Evolutionary conservation across 768 basidiomycete genomes (phyloP).

Genomic region (Tylopilus subfusipes): DNA sequence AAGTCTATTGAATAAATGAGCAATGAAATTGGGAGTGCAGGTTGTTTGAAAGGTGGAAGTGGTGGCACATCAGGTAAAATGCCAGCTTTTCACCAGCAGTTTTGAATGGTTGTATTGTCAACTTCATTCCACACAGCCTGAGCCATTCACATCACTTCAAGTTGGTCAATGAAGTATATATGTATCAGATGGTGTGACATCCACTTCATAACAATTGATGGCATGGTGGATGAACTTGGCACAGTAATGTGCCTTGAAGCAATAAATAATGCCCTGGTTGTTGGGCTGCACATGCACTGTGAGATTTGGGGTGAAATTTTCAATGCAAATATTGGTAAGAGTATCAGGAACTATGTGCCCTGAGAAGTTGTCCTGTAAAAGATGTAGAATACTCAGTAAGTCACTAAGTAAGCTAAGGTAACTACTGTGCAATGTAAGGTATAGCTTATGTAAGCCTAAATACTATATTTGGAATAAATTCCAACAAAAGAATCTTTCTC

Average conservation of each 20-base stretch:
- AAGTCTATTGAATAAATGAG: neutral
- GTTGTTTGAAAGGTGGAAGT: neutral
- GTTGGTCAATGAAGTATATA: neutral
- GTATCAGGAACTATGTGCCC: neutral
- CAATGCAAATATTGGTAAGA: neutral
- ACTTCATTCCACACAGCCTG: neutral
- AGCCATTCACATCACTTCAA: neutral
- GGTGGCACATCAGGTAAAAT: neutral
- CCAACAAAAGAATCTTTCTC: too few relatives aligned
- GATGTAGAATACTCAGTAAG: too few relatives aligned
- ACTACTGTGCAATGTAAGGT: too few relatives aligned
- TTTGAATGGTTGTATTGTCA: neutral
- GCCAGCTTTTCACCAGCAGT: neutral
- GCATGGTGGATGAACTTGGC: neutral
- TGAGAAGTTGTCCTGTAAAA: too few relatives aligned
- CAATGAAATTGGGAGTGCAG: neutral
- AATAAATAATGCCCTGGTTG: neutral
- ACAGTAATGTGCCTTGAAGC: neutral
- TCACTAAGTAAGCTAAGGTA: too few relatives aligned
- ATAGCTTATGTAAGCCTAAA: too few relatives aligned
- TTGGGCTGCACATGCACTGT: neutral
- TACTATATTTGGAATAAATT: too few relatives aligned
- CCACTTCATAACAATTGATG: neutral
- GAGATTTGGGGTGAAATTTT: neutral
- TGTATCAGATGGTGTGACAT: neutral